phyloP scores from a whole-genome alignment of 352 stramenopile genomes.

The Pilasporangium apinafurcum region DNA sequence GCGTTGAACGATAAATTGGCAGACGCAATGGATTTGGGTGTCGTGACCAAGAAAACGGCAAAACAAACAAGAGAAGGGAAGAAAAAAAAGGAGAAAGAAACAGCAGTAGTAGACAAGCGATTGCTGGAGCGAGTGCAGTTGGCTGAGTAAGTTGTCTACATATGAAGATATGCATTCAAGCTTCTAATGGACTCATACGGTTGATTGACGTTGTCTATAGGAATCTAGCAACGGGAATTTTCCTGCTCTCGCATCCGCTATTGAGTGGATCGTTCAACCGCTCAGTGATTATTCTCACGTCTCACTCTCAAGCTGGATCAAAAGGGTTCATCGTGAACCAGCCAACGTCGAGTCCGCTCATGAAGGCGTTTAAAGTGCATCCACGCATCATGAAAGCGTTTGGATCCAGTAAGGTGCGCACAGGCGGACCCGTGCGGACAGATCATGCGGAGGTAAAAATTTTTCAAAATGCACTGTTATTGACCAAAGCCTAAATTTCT shows the following conservation, averaged over 20 bases:
- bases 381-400: constrained; percentile 51
- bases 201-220: no score
- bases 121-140: constrained; percentile 25
- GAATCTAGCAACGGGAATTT: constrained; percentile 41
- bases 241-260: constrained; percentile 71
- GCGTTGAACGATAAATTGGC: constrained; percentile 56
- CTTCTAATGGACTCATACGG: no score
- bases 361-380: constrained; percentile 54
- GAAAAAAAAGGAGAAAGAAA: not conserved
- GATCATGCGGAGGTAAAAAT: constrained; percentile 46
- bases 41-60: constrained; percentile 13
- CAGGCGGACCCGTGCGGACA: constrained; percentile 57
- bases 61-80: not conserved
- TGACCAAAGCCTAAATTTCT: no score
- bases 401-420: constrained; percentile 46
- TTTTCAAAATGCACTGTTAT: no score
- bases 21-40: constrained; percentile 21
- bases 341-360: constrained; percentile 39
- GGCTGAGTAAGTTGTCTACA: constrained; percentile 24
- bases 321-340: constrained; percentile 78
- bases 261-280: constrained; percentile 64
- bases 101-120: not conserved
- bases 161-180: not conserved
- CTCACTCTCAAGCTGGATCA: constrained; percentile 48
- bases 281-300: constrained; percentile 67